These are phyloP conservation scores for Apiospora saccharicola DNA, from an alignment of 2,329 filamentous ascomycete genomes.

Conservation along the genomic window DNA sequence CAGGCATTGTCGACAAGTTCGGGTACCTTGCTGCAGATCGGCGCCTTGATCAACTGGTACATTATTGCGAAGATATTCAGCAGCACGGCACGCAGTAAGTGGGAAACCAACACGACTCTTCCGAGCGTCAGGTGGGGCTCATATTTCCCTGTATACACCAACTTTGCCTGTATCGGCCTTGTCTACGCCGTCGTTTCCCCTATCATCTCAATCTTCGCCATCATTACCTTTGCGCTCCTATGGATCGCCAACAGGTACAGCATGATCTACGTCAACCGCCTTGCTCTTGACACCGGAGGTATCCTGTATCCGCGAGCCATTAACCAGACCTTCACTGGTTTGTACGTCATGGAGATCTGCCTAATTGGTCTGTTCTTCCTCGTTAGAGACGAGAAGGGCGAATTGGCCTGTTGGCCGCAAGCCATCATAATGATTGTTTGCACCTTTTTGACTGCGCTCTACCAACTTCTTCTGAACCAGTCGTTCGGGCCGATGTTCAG, in stretches of 20 bases:
- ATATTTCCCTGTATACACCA: constrained; percentile 96
- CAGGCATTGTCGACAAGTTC: constrained; percentile 92
- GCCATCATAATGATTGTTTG: constrained; percentile 85
- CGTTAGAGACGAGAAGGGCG: constrained; percentile 62
- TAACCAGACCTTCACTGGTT: constrained; percentile 92
- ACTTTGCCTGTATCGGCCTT: constrained; percentile 90
- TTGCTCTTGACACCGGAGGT: constrained; percentile 89
- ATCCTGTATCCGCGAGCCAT: constrained; percentile 90
- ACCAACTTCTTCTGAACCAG: constrained; percentile 80
- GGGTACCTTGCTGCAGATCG: constrained; percentile 84
- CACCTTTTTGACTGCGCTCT: constrained; percentile 73
- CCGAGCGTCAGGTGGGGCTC: constrained; percentile 86
- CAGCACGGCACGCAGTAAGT: constrained; percentile 83
- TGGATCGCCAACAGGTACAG: constrained; percentile 98
- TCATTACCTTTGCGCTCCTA: constrained; percentile 88
- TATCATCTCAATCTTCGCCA: constrained; percentile 89
- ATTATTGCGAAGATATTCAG: constrained; percentile 82
- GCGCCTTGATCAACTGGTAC: constrained; percentile 82
- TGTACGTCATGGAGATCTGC: constrained; percentile 94
- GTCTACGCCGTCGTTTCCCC: constrained; percentile 91
- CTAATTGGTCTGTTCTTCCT: constrained; percentile 91
- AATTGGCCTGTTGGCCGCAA: constrained; percentile 73
- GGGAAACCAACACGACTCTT: constrained; percentile 81
- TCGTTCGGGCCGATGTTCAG: constrained; percentile 87
- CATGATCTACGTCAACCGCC: constrained; percentile 92